Base-by-base conservation (phyloP, 768 basidiomycete species). In the Boletus sp. region DNA sequence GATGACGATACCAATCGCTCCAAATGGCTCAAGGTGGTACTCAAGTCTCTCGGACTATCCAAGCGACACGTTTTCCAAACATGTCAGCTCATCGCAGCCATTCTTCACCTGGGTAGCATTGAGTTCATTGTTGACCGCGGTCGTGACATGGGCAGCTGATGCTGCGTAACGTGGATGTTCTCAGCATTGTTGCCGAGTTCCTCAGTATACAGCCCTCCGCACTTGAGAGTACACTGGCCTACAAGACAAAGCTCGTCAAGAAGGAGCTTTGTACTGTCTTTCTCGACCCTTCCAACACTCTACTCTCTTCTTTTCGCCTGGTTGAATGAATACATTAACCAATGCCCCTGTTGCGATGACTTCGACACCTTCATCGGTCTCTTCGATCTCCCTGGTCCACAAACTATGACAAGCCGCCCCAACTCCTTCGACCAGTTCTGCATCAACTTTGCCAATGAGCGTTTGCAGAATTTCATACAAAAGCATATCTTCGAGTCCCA, bases 221-320 rank as follows among this genome's bases (percentile, higher is more conserved):
- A 82, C 80, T 98, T n/a, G 94, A 96, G 70, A 80, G 78, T 2
- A 81, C 90, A 0, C 77, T 99, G 46, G 91, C 93, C 0, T 96
- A 94, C 83, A 91, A 88, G 75, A 94, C 92, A 1, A 91, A 91
- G 71, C 77, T 98, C 55, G 84, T 98, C 68, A 90, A 93, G 72
- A 96, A 94, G 76, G 96, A 98, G 74, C 78, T 97, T 18, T 97
- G 94, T 72, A 96, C 94, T 0, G 87, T 97, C 29, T 97, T 98
- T 76, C 82, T 98, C 46, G 95, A 98, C 68, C n/a, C n/a, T n/a
- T n/a, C 95, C 18, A 89, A 93, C 71, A 89, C 81, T 98, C 0
- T 98, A 98, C 70, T 93, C 94, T 5, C 82, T 99, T 4, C 82
- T 98, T 18, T 98, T 98, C 67, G 86, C 92, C 3, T 98, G 95